phyloP scores from a whole-genome alignment of 805 yeast genomes.

The Barnettozyma populi region DNA sequence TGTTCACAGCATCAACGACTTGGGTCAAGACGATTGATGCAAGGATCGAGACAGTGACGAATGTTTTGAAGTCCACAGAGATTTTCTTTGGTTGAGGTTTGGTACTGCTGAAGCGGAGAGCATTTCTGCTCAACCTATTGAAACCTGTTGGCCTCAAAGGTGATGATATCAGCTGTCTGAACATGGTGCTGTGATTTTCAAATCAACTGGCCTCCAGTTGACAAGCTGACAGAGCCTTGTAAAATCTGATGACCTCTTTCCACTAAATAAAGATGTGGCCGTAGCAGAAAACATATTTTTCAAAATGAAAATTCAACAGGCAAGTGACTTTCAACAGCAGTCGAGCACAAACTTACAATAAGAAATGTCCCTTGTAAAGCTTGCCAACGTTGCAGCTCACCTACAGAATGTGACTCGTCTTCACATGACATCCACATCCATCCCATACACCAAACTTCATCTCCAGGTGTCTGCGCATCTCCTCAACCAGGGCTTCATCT shows the following conservation, averaged over 20 bases:
- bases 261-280: not conserved
- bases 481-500: slow-evolving; percentile 85
- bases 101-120: slow-evolving; percentile 3
- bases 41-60: slow-evolving; percentile 37
- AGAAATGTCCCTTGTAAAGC: slow-evolving; percentile 78
- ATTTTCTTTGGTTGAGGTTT: slow-evolving; percentile 1
- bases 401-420: slow-evolving; percentile 82
- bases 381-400: slow-evolving; percentile 84
- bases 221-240: not conserved
- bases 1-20: slow-evolving; percentile 32
- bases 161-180: not conserved
- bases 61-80: slow-evolving; percentile 34
- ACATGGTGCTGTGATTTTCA: not conserved
- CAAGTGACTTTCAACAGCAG: not conserved
- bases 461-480: slow-evolving; percentile 78
- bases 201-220: not conserved
- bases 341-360: not conserved
- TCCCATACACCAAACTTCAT: slow-evolving; percentile 81
- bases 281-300: not conserved
- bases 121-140: no score
- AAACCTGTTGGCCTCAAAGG: not conserved
- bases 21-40: slow-evolving; percentile 40
- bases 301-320: not conserved
- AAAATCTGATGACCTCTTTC: not conserved
- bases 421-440: slow-evolving; percentile 63